Evolutionary conservation across 2,329 filamentous ascomycete species (phyloP), one percentile per base, ranked within the genome.

Genomic region (Colletotrichum godetiae): DNA sequence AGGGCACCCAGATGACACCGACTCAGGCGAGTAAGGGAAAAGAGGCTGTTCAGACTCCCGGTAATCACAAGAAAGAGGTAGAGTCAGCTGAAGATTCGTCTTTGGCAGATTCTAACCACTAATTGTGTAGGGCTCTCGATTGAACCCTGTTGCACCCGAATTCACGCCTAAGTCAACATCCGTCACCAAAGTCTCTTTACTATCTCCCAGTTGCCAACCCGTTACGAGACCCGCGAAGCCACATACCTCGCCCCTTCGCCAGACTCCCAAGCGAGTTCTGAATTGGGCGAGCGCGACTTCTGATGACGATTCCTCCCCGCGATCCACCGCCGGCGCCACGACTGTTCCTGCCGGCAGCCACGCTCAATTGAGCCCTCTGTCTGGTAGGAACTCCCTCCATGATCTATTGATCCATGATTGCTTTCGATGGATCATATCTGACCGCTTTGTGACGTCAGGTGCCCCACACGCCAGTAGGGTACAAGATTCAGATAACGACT

Each of bases 91-190:
- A 72, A 74, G 72, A 74, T 67, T 74, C 72, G 24, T 74, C 72
- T 74, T 74, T 68, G 57, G 63, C 72, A 82, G 82, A 84, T 82
- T 82, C 84, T 86, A 80, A 86, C 80, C 79, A 81, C 78, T 80
- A 76, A 73, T 78, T 81, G 76, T 73, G 71, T 80, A 90, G 87
- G 86, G 82, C 80, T 87, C 84, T 74, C 88, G 83, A 77, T 81
- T 90, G 76, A 90, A 91, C 80, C 89, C 89, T 37, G 82, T 85
- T 76, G 89, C 89, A 33, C 85, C 87, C 57, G 85, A 86, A 66
- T 91, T 91, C 74, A 90, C 88, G 1, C 88, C 89, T 60, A 84
- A 84, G 66, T 80, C 82, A 19, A 56, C 37, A 52, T 49, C 22
- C 49, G 13, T 33, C 27, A 27, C 46, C n/a, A 56, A 19, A 8